Evolutionary conservation across 2,329 filamentous ascomycete species (phyloP), one percentile per base, ranked within the genome.

Genomic region (Claviceps sp.): DNA sequence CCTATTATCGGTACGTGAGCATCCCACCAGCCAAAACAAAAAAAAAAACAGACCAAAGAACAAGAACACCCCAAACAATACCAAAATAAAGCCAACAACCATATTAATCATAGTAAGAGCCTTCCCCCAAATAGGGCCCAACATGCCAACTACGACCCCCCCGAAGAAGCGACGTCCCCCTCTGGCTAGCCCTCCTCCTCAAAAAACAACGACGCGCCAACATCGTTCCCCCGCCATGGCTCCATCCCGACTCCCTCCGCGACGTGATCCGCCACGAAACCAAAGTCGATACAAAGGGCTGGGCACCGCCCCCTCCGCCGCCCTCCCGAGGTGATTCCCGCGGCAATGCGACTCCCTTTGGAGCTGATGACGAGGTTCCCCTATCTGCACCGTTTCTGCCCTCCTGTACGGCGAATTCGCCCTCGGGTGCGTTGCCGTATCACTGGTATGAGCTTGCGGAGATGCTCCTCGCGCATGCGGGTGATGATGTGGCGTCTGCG

Each of bases 371-470:
- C 45, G 67, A 70, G 43, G 58, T 62, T 4, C 55, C 70, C 1
- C 63, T 82, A 0, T 81, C 82, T 0, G 80, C 90, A 4, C 91
- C 91, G 0, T 96, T 96, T 63, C 69, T 94, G 1, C 79, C 81
- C 1, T 83, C 84, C 16, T 88, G 85, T 57, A 89, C 85, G 0
- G 80, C 84, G 20, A 73, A 79, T 47, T 79, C 85, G 1, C 81
- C 84, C 8, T 70, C 81, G 0, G 81, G 82, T 42, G 80, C 83
- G 14, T 72, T 98, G 37, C 93, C 93, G 0, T 97, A 95, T 65
- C 91, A 97, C 71, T 98, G 91, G 90, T 78, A 95, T 43, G 93
- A 97, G 69, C 71, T 97, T 8, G 84, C 86, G 18, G 89, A 95
- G 68, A 82, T 94, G 64, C 73, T 98, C 46, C 78, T 98, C 2